Conservation (phyloP, 441 rosid species). For the Euphorbia schlechtendalii region DNA sequence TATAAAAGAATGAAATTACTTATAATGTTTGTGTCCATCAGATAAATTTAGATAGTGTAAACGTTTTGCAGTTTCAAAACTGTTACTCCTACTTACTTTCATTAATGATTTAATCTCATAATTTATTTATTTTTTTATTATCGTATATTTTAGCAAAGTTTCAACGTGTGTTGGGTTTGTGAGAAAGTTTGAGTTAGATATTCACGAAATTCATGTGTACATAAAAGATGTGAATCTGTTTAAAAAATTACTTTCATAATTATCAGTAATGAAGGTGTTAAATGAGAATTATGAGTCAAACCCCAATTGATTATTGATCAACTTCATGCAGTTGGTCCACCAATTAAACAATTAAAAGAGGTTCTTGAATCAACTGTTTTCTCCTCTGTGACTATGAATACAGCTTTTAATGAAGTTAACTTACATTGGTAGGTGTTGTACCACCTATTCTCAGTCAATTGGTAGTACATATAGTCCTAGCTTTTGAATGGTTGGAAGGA, state of each 20-base stretch:
- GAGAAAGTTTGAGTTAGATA: background rate
- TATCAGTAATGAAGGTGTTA: no score
- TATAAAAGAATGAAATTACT: no score
- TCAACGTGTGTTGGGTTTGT: background rate
- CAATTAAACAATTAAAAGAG: background rate
- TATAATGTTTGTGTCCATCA: no score
- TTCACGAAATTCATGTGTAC: background rate
- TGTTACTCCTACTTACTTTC: no score
- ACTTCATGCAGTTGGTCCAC: background rate
- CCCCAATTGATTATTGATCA: background rate
- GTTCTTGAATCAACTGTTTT: background rate
- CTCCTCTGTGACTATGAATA: background rate
- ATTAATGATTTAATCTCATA: no score
- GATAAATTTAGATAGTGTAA: no score
- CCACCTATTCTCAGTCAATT: background rate
- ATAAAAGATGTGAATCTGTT: background rate
- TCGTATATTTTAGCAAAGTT: no score
- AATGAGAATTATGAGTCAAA: no score
- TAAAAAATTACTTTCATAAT: no score
- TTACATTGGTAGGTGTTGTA: background rate
- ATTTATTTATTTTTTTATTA: no score
- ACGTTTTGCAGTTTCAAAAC: no score
- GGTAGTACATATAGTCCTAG: no score
- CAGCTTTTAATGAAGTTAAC: background rate
- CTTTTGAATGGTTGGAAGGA: background rate